Percentiles rank a stretch among this genome's conserved stretches.
phyloP scores from a whole-genome alignment of 164 flowering plant species.

The Euptelea pleiosperma region DNA sequence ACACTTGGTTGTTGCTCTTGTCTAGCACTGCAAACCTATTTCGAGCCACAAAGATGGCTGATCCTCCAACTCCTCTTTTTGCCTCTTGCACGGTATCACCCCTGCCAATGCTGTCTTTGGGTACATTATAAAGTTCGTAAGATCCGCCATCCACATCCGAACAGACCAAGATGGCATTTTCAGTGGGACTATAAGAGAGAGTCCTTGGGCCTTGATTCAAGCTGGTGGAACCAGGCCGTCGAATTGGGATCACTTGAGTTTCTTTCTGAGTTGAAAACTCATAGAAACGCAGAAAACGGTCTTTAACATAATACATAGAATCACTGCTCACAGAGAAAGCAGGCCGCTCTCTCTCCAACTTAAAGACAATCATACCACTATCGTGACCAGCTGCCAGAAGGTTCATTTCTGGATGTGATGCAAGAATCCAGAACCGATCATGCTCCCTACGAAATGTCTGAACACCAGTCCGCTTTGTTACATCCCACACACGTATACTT shows the following conservation, averaged over 20 bases:
- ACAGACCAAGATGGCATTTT: slow-evolving; percentile 42
- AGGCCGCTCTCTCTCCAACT: slow-evolving; percentile 56
- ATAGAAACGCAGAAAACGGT: slow-evolving; percentile 41
- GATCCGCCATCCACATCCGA: slow-evolving; percentile 52
- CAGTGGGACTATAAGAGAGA: slow-evolving; percentile 50
- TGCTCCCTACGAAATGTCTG: slow-evolving; percentile 48
- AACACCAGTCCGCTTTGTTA: slow-evolving; percentile 41
- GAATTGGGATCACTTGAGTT: slow-evolving; percentile 42
- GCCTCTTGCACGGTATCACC: slow-evolving; percentile 43
- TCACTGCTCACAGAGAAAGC: slow-evolving; percentile 49
- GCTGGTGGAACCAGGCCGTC: slow-evolving; percentile 41
- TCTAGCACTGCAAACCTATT: slow-evolving; percentile 57
- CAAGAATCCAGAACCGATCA: slow-evolving; percentile 52
- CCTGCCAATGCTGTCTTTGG: slow-evolving; percentile 39
- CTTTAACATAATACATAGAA: slow-evolving; percentile 38
- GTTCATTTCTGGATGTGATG: slow-evolving; percentile 52
- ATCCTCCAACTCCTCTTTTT: slow-evolving; percentile 46
- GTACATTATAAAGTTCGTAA: slow-evolving; percentile 42
- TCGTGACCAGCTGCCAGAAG: slow-evolving; percentile 59
- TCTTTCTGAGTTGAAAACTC: slow-evolving; percentile 49
- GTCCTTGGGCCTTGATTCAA: slow-evolving; percentile 46
- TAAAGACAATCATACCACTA: slow-evolving; percentile 54
- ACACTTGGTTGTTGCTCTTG: slow-evolving; percentile 43
- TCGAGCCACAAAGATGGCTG: slow-evolving; percentile 48
- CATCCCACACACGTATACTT: slow-evolving; percentile 57